These are phyloP conservation scores for Cytospora paraplurivora DNA, from an alignment of 2,329 filamentous ascomycete species.

Conservation along the genomic window DNA sequence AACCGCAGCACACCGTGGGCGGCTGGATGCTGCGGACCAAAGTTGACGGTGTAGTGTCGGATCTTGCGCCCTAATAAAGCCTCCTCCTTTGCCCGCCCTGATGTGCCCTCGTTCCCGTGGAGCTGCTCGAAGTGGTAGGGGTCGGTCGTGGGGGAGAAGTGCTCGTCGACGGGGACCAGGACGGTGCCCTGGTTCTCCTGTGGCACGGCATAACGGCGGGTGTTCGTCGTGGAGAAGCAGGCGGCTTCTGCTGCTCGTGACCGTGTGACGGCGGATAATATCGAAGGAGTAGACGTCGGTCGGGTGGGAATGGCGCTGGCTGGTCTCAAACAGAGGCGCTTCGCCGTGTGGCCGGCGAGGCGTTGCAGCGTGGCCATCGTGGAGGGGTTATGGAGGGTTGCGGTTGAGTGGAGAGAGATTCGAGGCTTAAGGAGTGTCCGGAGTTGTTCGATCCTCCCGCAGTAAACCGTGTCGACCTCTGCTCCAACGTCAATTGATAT, in stretches of 20 bases:
- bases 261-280: conserved; percentile 32
- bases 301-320: conserved; percentile 33
- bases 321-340: conserved; percentile 62
- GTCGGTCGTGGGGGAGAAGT: conserved; percentile 58
- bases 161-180: conserved; percentile 65
- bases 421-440: conserved; percentile 27
- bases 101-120: conserved; percentile 44
- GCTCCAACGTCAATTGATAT: conserved; percentile 37
- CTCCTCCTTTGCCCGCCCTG: conserved; percentile 52
- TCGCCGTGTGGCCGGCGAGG: conserved; percentile 71
- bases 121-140: conserved; percentile 50
- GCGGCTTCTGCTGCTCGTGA: conserved; percentile 33
- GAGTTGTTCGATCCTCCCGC: conserved; percentile 31
- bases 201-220: conserved; percentile 64
- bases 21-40: conserved; percentile 96
- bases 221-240: conserved; percentile 63
- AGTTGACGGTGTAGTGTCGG: conserved; percentile 99
- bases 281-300: conserved; percentile 30
- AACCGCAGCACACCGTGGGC: conserved; percentile 96
- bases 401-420: conserved; percentile 36
- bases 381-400: conserved; percentile 36
- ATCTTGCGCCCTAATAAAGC: conserved; percentile 73
- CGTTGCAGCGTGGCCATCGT: conserved; percentile 72
- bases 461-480: conserved; percentile 33
- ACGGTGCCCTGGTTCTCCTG: conserved; percentile 57